Base-by-base conservation (phyloP, 805 yeast genomes). In the Starmerella asiatica region DNA sequence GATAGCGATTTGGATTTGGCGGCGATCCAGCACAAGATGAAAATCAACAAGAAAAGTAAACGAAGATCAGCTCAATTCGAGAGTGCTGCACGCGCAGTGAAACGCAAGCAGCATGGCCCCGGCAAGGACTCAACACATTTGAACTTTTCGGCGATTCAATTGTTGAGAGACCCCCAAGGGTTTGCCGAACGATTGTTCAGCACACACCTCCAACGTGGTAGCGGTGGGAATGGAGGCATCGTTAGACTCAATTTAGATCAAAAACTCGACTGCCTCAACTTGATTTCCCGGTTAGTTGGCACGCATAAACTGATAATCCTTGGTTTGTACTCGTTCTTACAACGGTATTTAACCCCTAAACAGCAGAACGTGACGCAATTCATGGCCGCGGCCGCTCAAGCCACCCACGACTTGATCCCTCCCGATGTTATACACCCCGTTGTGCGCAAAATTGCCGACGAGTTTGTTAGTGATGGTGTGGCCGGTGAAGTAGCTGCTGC, bases 401-500 rank as follows among this genome's bases (percentile, higher is more conserved):
- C 97, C 0, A 73, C 93, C 21, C 99, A 91, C 57, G 97, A 91
- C 55, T 67, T 91, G 54, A 95, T 91, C 6, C 99, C 99, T 20
- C 98, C 99, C 5, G 99, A 91, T 58, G 74, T 76, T 14, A 71
- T 91, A 44, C 65, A 70, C 33, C 77, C 78, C 37, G 75, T 91
- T 50, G 77, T 91, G 8, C 73, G 94, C 42, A 91, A 88, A 56
- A 76, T 91, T 49, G 97, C 98, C 1, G 93, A 91, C 61, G 98
- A 91, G 62, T 91, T 91, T 54, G 95, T 91, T 20, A 80, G 94
- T 50, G 97, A 91, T 56, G 99, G 99, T 69, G 98, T 91, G 29
- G 85, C 96, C 14, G 76, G 94, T 26, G 95, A 91, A 62, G 99
- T 86, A 39, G 96, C 96, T 4, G 85, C 96, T 38, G 97, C 97